A percentile compares a stretch with the other conserved stretches of the same genome.
phyloP scores from a whole-genome alignment of 2,329 filamentous ascomycete genomes.

The Fusarium metavorans region DNA sequence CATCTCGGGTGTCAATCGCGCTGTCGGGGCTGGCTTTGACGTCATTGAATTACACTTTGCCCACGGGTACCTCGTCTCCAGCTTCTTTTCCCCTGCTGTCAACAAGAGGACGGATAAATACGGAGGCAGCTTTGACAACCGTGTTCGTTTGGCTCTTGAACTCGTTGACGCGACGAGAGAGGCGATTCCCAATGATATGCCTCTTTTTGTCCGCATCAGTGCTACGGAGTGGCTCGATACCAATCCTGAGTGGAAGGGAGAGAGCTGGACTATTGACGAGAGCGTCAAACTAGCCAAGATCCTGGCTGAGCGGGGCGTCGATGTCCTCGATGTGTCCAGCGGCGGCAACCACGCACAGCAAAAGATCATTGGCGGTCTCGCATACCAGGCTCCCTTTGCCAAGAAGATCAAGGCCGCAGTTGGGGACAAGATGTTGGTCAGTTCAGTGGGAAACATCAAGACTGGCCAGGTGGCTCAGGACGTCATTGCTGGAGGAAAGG shows the following conservation, averaged over 20 bases:
- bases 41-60: conserved; percentile 80
- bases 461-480: conserved; percentile 59
- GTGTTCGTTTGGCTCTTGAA: conserved; percentile 75
- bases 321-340: conserved; percentile 79
- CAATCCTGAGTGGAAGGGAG: conserved; percentile 62
- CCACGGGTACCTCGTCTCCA: conserved; percentile 81
- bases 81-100: conserved; percentile 76
- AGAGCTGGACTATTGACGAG: conserved; percentile 76
- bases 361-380: conserved; percentile 69
- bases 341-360: conserved; percentile 73
- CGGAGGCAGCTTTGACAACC: conserved; percentile 78
- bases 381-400: conserved; percentile 79
- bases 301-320: conserved; percentile 75
- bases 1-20: conserved; percentile 63
- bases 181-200: conserved; percentile 74
- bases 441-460: conserved; percentile 63
- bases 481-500: conserved; percentile 53
- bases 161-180: conserved; percentile 71
- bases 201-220: conserved; percentile 79
- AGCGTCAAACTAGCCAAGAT: conserved; percentile 72
- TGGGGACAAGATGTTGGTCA: conserved; percentile 66
- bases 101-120: conserved; percentile 78
- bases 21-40: conserved; percentile 75
- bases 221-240: conserved; percentile 81
- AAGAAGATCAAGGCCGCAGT: conserved; percentile 78